Percentiles rank a stretch among this genome's conserved stretches.
Evolutionary conservation across 345 rosid genomes (phyloP).

Genomic region (Trapa incisa): DNA sequence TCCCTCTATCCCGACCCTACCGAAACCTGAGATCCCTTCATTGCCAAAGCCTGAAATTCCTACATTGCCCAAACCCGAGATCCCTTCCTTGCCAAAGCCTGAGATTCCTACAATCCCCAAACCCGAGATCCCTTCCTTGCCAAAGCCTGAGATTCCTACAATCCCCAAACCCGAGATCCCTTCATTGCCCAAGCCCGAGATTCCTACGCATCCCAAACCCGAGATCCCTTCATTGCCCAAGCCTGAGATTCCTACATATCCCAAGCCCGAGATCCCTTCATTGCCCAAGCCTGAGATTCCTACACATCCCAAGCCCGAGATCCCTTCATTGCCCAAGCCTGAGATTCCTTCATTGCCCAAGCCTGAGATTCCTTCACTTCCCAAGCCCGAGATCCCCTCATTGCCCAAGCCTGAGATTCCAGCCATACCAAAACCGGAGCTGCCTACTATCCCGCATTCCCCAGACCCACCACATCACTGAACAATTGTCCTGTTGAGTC

Average conservation of each 20-base stretch:
- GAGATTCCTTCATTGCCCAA: slow-evolving; percentile 5
- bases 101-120: not conserved
- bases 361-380: slow-evolving; percentile 2
- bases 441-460: not conserved
- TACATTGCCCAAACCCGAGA: not conserved
- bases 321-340: not conserved
- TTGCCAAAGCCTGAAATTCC: slow-evolving; percentile 2
- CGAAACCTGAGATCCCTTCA: slow-evolving; percentile 1
- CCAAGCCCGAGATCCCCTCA: not conserved
- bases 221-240: slow-evolving; percentile 1
- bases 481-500: not conserved
- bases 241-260: not conserved
- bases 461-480: not conserved
- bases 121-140: slow-evolving; percentile 3
- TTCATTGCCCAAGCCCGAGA: not conserved
- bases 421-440: not conserved
- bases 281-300: slow-evolving; percentile 9
- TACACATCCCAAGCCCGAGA: not conserved
- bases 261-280: slow-evolving; percentile 1
- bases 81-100: not conserved
- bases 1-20: not conserved
- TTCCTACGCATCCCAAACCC: slow-evolving; percentile 3
- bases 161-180: slow-evolving; percentile 1
- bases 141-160: slow-evolving; percentile 3
- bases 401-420: not conserved